Percentiles rank a stretch among this genome's conserved stretches.
These are phyloP conservation scores for Hypoxylon sp. DNA, from an alignment of 2,329 filamentous ascomycete genomes.

Conservation along the genomic window DNA sequence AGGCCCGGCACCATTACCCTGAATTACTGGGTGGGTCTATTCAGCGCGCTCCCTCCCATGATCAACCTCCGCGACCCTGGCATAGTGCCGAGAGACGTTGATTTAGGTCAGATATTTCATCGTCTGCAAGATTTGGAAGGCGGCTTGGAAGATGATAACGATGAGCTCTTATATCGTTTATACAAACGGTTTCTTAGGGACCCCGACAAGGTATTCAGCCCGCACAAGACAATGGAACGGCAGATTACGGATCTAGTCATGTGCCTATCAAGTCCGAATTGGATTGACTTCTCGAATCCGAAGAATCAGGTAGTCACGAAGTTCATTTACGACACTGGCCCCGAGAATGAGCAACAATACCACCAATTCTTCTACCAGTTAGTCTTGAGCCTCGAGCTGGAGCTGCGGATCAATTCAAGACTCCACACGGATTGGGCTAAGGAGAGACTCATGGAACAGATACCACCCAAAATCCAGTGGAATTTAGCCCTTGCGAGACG, in stretches of 20 bases:
- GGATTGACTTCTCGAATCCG: constrained; percentile 80
- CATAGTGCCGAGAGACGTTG: constrained; percentile 72
- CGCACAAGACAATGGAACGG: constrained; percentile 75
- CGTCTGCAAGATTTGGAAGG: constrained; percentile 71
- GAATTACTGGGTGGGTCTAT: constrained; percentile 76
- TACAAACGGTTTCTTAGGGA: constrained; percentile 78
- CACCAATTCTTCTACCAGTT: constrained; percentile 82
- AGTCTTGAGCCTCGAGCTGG: constrained; percentile 79
- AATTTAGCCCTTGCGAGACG: constrained; percentile 79
- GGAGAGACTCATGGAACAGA: constrained; percentile 73
- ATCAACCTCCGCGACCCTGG: constrained; percentile 72
- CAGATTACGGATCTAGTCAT: constrained; percentile 81
- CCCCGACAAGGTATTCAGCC: constrained; percentile 72
- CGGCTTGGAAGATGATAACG: constrained; percentile 63
- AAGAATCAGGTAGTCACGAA: constrained; percentile 81
- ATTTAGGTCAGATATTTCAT: constrained; percentile 69
- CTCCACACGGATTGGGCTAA: constrained; percentile 74
- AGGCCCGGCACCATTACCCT: constrained; percentile 79
- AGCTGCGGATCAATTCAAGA: constrained; percentile 76
- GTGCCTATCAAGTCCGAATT: constrained; percentile 76
- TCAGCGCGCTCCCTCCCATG: constrained; percentile 68
- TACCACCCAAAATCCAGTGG: constrained; percentile 80
- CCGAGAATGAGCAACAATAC: constrained; percentile 70
- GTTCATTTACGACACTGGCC: constrained; percentile 75
- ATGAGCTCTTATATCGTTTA: constrained; percentile 74